Base-by-base conservation (phyloP, 805 yeast species). In the Starmera quercuum region DNA sequence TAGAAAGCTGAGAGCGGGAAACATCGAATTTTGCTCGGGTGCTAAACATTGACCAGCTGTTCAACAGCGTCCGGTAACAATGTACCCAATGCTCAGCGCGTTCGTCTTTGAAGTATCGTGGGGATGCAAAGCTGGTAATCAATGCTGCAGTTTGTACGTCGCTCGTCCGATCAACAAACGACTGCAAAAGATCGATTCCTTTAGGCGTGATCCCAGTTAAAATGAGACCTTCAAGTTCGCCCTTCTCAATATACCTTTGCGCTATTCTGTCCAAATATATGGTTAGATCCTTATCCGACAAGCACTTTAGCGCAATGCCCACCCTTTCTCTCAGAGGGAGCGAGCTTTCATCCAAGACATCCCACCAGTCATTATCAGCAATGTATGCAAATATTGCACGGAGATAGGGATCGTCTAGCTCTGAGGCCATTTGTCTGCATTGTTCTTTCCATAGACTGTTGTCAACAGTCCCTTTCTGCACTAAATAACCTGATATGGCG, bases 321-420 rank as follows among this genome's bases (percentile, higher is more conserved):
- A 90, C 59, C 43, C 95, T 64, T 51, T 90, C 98, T 34, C 90
- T 67, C 26, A 90, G 62, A 0, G 98, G 95, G 27, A 90, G 66
- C 2, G 95, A 81, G 14, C 81, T 76, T 49, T 90, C 97, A 51
- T 86, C 95, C 33, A 90, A 64, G 2, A 90, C 95, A 49, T 86
- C 97, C 79, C 90, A 81, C 97, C 97, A 90, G 43, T 88, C 92
- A 30, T 85, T 83, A 51, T 90, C 96, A 0, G 96, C 87, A 34
- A 90, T 81, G 46, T 78, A 90, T 0, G 96, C 96, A 64, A 90
- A 90, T 1, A 90, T 83, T 0, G 95, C 95, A 29, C 97, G 63
- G 39, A 90, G 59, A 52, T 90, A 90, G 0, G 97, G 96, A 49
- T 84, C 80, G 10, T 82, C 90, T 36, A 90, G 64, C 45, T 86